Conservation (phyloP, 768 basidiomycete genomes). For the Pleurotus citrinopileatus region DNA sequence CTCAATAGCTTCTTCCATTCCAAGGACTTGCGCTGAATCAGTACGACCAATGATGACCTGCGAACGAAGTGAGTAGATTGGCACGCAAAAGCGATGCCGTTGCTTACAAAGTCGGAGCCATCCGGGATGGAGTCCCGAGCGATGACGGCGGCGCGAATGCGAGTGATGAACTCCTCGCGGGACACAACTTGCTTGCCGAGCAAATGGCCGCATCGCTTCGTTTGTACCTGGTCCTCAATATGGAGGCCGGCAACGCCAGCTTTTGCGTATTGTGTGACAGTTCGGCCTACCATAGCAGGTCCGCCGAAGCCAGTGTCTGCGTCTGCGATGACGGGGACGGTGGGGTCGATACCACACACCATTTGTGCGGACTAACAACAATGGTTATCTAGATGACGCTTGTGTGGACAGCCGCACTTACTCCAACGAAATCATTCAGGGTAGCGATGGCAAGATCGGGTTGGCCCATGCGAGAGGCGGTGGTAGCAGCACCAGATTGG, state of each 20-base stretch:
- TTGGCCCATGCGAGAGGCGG: conserved; percentile 73
- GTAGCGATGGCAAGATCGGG: conserved; percentile 79
- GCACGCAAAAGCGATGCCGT: conserved; percentile 14
- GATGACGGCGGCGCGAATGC: conserved; percentile 73
- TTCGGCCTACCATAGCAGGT: conserved; percentile 71
- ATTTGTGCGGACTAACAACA: conserved; percentile 54
- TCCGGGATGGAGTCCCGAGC: conserved; percentile 78
- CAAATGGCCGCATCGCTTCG: conserved; percentile 77
- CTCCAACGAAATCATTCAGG: conserved; percentile 71
- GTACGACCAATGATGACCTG: conserved; percentile 49
- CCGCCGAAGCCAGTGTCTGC: conserved; percentile 85
- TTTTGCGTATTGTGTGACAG: conserved; percentile 62
- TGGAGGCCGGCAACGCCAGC: conserved; percentile 74
- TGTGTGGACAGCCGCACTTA: conserved; percentile 17
- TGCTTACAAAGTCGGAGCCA: conserved; percentile 65
- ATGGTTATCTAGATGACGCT: background rate
- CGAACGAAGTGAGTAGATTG: background rate
- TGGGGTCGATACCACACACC: conserved; percentile 63
- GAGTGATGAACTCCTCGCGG: conserved; percentile 69
- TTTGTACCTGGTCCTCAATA: conserved; percentile 82
- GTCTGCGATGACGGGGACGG: conserved; percentile 72
- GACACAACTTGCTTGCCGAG: conserved; percentile 82
- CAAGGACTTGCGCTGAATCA: conserved; percentile 46
- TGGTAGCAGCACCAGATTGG: conserved; percentile 80
- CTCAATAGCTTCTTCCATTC: conserved; percentile 46